These are phyloP conservation scores for Emergomyces pasteurianus DNA, from an alignment of 2,329 filamentous ascomycete species.

Conservation along the genomic window DNA sequence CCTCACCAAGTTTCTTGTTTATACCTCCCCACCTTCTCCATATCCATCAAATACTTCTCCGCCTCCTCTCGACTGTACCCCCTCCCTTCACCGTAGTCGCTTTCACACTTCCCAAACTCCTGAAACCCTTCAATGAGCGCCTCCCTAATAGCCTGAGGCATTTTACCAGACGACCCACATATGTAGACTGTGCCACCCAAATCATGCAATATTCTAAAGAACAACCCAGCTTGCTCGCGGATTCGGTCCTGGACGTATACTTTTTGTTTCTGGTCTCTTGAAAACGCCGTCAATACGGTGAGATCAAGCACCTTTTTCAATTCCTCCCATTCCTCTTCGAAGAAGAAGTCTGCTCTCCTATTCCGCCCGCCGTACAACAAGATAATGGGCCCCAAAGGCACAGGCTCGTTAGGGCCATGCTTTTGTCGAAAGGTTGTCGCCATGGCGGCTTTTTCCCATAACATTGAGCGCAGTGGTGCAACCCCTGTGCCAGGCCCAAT, in stretches of 20 bases:
- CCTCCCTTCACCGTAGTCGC: neutral
- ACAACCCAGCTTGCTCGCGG: slow-evolving; percentile 36
- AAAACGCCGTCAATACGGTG: slow-evolving; percentile 54
- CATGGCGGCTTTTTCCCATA: slow-evolving; percentile 55
- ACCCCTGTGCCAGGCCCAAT: slow-evolving; percentile 79
- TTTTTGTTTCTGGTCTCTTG: slow-evolving; percentile 53
- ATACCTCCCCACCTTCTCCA: slow-evolving; percentile 53
- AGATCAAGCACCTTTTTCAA: slow-evolving; percentile 35
- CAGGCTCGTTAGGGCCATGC: slow-evolving; percentile 16
- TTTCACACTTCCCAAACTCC: slow-evolving; percentile 35
- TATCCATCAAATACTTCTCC: slow-evolving; percentile 41
- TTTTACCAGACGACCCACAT: slow-evolving; percentile 50
- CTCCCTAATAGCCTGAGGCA: slow-evolving; percentile 58
- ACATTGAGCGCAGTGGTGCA: slow-evolving; percentile 68
- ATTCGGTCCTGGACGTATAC: slow-evolving; percentile 58
- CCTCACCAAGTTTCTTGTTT: slow-evolving; percentile 58
- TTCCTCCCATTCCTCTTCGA: slow-evolving; percentile 58
- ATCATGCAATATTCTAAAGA: slow-evolving; percentile 43
- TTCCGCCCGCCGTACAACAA: slow-evolving; percentile 84
- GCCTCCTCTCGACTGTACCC: slow-evolving; percentile 36
- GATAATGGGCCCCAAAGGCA: slow-evolving; percentile 35
- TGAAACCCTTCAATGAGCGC: slow-evolving; percentile 52
- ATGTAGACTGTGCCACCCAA: slow-evolving; percentile 40
- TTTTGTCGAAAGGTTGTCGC: slow-evolving; percentile 21
- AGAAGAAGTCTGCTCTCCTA: slow-evolving; percentile 65